Percentiles rank a stretch among this genome's conserved stretches.
Evolutionary conservation across 306 rosid genomes (phyloP).

Genomic region (Rubus idaeus): DNA sequence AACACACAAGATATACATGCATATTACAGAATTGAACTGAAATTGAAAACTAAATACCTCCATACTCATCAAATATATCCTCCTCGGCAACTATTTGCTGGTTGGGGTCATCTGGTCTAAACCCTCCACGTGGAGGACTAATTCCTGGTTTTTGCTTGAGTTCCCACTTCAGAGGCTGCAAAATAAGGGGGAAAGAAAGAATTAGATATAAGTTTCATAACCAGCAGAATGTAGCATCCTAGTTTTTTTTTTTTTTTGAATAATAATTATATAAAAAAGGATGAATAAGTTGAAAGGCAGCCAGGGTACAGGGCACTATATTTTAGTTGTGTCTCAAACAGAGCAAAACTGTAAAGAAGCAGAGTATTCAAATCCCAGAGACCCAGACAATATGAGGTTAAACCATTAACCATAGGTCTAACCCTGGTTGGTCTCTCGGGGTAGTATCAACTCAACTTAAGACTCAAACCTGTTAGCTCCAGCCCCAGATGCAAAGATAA

Average conservation of each 20-base stretch:
- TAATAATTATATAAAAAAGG: not conserved
- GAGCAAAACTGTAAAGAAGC: not conserved
- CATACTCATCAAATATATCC: conserved; percentile 95
- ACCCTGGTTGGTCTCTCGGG: not conserved
- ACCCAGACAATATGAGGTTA: not conserved
- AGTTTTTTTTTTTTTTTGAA: not conserved
- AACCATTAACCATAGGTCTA: not conserved
- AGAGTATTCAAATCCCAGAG: not conserved
- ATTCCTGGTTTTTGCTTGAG: conserved; percentile 99
- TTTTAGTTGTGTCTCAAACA: not conserved
- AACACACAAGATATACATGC: not conserved
- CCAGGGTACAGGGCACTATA: no score
- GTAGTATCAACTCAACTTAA: not conserved
- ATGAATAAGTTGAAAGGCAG: not conserved
- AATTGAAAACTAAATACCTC: conserved; percentile 55
- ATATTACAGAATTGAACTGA: conserved; percentile 3
- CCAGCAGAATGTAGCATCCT: not conserved
- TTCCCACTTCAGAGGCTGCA: conserved; percentile 96
- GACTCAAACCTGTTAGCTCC: not conserved
- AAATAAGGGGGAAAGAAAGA: conserved; percentile 32
- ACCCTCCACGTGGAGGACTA: conserved; percentile 99
- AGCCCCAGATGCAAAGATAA: not conserved
- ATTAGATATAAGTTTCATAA: not conserved
- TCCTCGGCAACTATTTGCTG: conserved; percentile 97
- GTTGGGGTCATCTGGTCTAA: conserved; percentile 86